Evolutionary conservation across 116 monocot species (phyloP), one percentile per base, ranked within the genome.

Genomic region (Dioscorea cayenensis): DNA sequence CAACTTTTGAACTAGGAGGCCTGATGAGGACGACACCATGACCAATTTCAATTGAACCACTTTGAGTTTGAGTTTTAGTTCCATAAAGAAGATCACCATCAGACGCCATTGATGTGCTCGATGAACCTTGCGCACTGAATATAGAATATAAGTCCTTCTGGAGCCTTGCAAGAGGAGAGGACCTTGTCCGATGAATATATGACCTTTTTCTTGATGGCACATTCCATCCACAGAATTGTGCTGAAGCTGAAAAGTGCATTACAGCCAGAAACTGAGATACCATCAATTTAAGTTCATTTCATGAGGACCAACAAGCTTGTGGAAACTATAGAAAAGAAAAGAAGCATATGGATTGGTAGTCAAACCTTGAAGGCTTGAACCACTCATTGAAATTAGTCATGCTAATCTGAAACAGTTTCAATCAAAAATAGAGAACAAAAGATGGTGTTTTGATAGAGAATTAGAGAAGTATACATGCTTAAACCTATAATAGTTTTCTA

Each of bases 31-130:
- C 68, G 64, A 79, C 72, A 68, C 88, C 88, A 79, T 76, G 76
- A 14, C 82, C 79, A n/a, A 85, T 82, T 74, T 88, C 88, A 64
- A 77, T 68, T 36, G 88, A 88, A 67, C 77, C 88, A 66, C 73
- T 64, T 23, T 66, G 78, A 51, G 64, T 78, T 68, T 74, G 62
- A 51, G 75, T 62, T 55, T 79, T 74, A 79, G 32, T 32, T 32
- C 32, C 32, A 79, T 79, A 84, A 49, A 88, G 63, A 7, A 88
- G 77, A 49, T 88, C 85, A 21, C 76, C 83, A 72, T 82, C 82
- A 49, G 75, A 73, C 12, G 74, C 61, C 35, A 59, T 68, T 63
- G 82, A 84, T 66, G 78, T 51, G 52, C 72, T 63, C 72, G 72
- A 79, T 49, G 73, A 66, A 17, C 79, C 79, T 36, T 79, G 78